phyloP scores from a whole-genome alignment of 768 basidiomycete species.

The Tulasnella calospora region DNA sequence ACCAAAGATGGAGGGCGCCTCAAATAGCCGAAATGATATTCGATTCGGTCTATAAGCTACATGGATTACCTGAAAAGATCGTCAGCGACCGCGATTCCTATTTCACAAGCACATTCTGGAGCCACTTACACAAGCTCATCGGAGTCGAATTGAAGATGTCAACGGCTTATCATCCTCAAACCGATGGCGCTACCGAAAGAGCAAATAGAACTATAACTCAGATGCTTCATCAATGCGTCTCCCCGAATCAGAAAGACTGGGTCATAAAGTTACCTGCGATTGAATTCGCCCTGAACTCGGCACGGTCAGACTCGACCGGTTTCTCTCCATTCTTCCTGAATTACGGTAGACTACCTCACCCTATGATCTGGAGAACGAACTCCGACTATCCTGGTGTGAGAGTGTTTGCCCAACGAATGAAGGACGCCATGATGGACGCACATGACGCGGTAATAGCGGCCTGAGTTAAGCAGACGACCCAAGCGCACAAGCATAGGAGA shows the following conservation, averaged over 20 bases:
- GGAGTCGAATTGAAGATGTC: too few species aligned
- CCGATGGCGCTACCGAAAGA: slow-evolving; percentile 36
- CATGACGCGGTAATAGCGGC: slow-evolving; percentile 26
- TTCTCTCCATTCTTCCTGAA: slow-evolving; percentile 31
- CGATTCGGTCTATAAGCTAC: too few species aligned
- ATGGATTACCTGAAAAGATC: too few species aligned
- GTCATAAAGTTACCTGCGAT: slow-evolving; percentile 28
- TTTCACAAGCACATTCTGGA: too few species aligned
- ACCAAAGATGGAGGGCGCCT: too few species aligned
- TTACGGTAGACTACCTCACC: slow-evolving; percentile 4
- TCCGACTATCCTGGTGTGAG: slow-evolving; percentile 23
- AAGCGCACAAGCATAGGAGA: slow-evolving; percentile 13
- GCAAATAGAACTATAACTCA: slow-evolving; percentile 28
- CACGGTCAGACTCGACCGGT: slow-evolving; percentile 28
- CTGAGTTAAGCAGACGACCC: slow-evolving; percentile 9
- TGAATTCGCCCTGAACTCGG: slow-evolving; percentile 32
- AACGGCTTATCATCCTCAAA: too few species aligned
- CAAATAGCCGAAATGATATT: too few species aligned
- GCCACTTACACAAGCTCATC: too few species aligned
- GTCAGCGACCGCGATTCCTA: too few species aligned
- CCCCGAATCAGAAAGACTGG: slow-evolving; percentile 25
- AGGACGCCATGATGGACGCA: background rate
- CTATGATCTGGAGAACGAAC: slow-evolving; percentile 21
- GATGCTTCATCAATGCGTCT: slow-evolving; percentile 23
- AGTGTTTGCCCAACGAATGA: slow-evolving; percentile 13